Evolutionary conservation across 2,329 filamentous ascomycete genomes (phyloP), one percentile per base, ranked within the genome.

Genomic region (Ophiosphaerella narmari): DNA sequence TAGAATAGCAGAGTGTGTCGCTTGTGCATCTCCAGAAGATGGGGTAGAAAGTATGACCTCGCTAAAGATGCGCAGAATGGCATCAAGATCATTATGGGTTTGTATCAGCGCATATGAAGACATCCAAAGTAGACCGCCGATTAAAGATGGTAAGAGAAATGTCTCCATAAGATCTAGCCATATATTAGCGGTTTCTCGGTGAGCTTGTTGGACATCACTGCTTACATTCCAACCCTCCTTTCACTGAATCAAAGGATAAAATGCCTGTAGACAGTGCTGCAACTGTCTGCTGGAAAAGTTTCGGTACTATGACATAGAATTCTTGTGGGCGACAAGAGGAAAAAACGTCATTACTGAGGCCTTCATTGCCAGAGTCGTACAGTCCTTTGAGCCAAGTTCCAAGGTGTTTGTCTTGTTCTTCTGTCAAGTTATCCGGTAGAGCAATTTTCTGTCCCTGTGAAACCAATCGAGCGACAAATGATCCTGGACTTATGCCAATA

Each of bases 291-390:
- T 87, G 82, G 66, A 93, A 91, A 0, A 94, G 75, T 0, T 88
- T 87, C 1, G 90, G 88, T 12, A 91, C 85, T 4, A 94, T 79
- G 14, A 89, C 75, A 62, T 93, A 93, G 67, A 94, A 94, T 34
- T 91, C 86, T 65, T 92, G 89, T 1, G 90, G 90, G 1, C 87
- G 86, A 61, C 90, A 94, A 1, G 88, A 88, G 7, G 88, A 86
- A 83, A 93, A 90, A 7, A 93, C 77, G 50, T 93, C 90, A 62
- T 94, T 90, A 7, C 86, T 86, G 3, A 94, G 82, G 0, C 88
- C 88, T 60, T 92, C 89, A 7, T 82, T 85, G 7, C 68, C 68
- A 12, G 66, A 59, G 55, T 90, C 86, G 60, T 91, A 93, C 2
- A 95, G 80, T 0, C 88, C 89, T 26, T 85, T 84, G 18, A 93